Evolutionary conservation across 2,329 filamentous ascomycete genomes (phyloP).

Genomic region (Cryoendolithus antarcticus): DNA sequence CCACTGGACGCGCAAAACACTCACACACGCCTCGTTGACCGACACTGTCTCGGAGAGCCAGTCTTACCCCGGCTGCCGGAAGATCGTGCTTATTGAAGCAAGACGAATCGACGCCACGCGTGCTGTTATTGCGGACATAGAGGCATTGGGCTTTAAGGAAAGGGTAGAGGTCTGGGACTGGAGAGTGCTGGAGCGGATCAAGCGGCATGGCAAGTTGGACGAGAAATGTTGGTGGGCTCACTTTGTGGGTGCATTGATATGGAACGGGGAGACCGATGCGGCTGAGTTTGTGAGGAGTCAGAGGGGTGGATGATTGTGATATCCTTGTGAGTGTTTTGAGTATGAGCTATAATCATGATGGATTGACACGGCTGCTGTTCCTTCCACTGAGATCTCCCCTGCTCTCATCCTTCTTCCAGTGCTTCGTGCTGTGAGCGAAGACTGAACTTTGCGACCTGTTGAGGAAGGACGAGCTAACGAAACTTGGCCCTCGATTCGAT

Average conservation of each 20-base stretch:
- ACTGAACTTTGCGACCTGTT: too few relatives aligned
- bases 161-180: constrained; percentile 22
- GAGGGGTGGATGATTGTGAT: too few relatives aligned
- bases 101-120: constrained; percentile 9
- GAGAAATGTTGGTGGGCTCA: not conserved
- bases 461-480: too few relatives aligned
- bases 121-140: constrained; percentile 9
- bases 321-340: too few relatives aligned
- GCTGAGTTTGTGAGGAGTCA: constrained; percentile 1
- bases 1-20: constrained; percentile 21
- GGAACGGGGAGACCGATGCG: constrained; percentile 5
- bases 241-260: constrained; percentile 18
- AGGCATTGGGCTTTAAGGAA: constrained; percentile 17
- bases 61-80: constrained; percentile 18
- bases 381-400: too few relatives aligned
- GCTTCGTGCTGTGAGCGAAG: too few relatives aligned
- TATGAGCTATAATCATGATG: too few relatives aligned
- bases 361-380: too few relatives aligned
- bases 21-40: constrained; percentile 9
- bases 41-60: constrained; percentile 21
- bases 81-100: constrained; percentile 22
- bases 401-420: too few relatives aligned
- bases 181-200: constrained; percentile 16
- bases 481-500: too few relatives aligned
- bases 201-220: not conserved